Evolutionary conservation across 805 yeast genomes (phyloP), one percentile per base, ranked within the genome.

Genomic region (Hanseniaspora meyeri): DNA sequence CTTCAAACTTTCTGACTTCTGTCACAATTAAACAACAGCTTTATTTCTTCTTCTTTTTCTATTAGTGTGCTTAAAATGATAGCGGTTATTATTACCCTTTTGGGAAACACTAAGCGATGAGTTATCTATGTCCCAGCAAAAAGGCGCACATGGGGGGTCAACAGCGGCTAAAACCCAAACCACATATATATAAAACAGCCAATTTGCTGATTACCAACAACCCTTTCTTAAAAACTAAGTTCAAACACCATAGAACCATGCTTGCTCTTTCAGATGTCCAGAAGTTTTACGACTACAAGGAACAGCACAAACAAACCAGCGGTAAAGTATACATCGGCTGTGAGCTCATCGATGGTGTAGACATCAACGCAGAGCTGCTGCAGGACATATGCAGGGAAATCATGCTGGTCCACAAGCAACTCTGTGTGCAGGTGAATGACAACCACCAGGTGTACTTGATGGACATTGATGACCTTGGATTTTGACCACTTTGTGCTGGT

Each of bases 281-380:
- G 16, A 52, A 45, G 32, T 52, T 52, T 39, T 52, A 52, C 8
- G 46, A 52, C 24, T 52, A 16, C 39, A 52, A 52, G 20, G 56
- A 52, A 38, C 56, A 52, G 20, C 56, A 52, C 39, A 43, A 37
- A 16, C 37, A 32, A 27, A 24, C 16, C 14, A 52, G 56, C 20
- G 56, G 56, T 3, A 52, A 52, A 43, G 56, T 52, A 7, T 52
- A 52, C 17, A 38, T 52, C 2, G 56, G 56, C 3, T 45, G 39
- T 14, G 38, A 45, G 17, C 14, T 52, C 1, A n/a, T 29, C 4
- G 50, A 45, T n/a, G 32, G 32, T 38, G 11, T 31, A 16, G 42
- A 19, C 5, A 27, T 45, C 17, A 39, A 43, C 17, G 6, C 37
- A 12, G 11, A 36, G 38, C 9, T 12, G 2, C 20, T 38, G 7